Evolutionary conservation across 495 filamentous ascomycete genomes (phyloP).

Genomic region (Talaromyces stipitatus): DNA sequence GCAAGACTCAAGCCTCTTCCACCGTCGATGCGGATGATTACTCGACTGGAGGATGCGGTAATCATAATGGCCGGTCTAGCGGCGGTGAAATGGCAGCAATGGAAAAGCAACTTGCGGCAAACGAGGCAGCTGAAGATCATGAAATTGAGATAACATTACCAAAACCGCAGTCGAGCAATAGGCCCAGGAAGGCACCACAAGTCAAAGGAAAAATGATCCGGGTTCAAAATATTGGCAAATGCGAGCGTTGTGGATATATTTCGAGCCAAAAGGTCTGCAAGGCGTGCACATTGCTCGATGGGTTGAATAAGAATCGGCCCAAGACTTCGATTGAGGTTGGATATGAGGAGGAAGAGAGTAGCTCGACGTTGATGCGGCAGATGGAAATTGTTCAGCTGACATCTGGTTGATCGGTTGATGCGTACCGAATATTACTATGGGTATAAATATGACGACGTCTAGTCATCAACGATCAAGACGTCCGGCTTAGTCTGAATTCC

Average conservation of each 20-base stretch:
- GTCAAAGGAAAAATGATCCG: constrained; percentile 31
- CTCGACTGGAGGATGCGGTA: constrained; percentile 63
- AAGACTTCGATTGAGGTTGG: constrained; percentile 59
- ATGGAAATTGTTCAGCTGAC: constrained; percentile 47
- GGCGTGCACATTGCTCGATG: constrained; percentile 84
- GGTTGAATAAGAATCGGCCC: constrained; percentile 83
- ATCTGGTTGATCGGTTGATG: constrained; percentile 13
- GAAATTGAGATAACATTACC: constrained; percentile 65
- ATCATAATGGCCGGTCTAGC: constrained; percentile 56
- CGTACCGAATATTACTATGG: not conserved
- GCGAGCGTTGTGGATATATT: constrained; percentile 85
- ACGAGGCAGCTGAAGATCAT: constrained; percentile 53
- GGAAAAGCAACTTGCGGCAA: constrained; percentile 68
- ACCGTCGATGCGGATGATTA: constrained; percentile 43
- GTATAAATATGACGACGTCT: not conserved
- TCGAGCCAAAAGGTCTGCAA: constrained; percentile 94
- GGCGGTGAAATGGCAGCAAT: constrained; percentile 90
- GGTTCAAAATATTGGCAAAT: constrained; percentile 73
- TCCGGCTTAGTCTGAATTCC: no score
- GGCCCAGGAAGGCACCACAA: constrained; percentile 13
- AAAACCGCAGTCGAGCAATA: constrained; percentile 1
- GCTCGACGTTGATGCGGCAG: constrained; percentile 44
- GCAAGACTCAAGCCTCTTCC: constrained; percentile 21
- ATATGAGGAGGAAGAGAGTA: constrained; percentile 47
- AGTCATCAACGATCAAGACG: no score